These are phyloP conservation scores for Venturia carpophila DNA, from an alignment of 2,329 filamentous ascomycete genomes.

Conservation along the genomic window DNA sequence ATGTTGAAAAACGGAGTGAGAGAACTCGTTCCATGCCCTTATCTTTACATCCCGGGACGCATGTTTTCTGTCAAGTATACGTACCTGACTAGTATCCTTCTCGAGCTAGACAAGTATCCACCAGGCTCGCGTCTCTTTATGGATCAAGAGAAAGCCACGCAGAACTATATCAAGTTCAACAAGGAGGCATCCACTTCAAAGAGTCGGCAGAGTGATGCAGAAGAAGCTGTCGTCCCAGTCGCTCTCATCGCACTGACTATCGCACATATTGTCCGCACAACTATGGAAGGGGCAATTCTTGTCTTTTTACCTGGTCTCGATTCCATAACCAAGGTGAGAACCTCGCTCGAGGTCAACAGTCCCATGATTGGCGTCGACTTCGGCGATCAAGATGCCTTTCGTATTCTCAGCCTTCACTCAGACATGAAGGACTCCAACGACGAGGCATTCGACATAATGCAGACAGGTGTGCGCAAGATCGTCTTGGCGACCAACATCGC, in stretches of 20 bases:
- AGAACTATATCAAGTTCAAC: background rate
- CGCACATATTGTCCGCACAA: slow-evolving; percentile 15
- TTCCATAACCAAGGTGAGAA: slow-evolving; percentile 31
- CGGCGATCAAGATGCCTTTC: slow-evolving; percentile 32
- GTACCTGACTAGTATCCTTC: slow-evolving; percentile 37
- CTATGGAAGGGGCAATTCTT: slow-evolving; percentile 32
- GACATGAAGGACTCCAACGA: slow-evolving; percentile 37
- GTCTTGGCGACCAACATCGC: slow-evolving; percentile 46
- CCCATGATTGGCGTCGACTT: slow-evolving; percentile 31
- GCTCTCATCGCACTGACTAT: slow-evolving; percentile 16
- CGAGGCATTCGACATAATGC: slow-evolving; percentile 35
- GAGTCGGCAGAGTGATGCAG: background rate
- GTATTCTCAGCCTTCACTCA: slow-evolving; percentile 42
- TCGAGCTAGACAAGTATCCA: slow-evolving; percentile 22
- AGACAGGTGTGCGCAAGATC: slow-evolving; percentile 40
- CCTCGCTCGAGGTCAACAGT: slow-evolving; percentile 25
- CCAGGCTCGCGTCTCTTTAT: background rate
- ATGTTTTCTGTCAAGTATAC: slow-evolving; percentile 36
- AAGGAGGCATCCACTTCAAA: background rate
- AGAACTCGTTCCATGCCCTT: slow-evolving; percentile 34
- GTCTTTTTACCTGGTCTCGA: slow-evolving; percentile 42
- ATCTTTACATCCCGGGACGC: slow-evolving; percentile 38
- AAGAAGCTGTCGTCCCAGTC: background rate
- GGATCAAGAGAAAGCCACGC: background rate
- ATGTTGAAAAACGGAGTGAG: slow-evolving; percentile 18